A percentile compares a stretch with the other conserved stretches of the same genome.
Evolutionary conservation across 371 early-diverging fungal species (phyloP).

Genomic region (Apophysomyces variabilis): DNA sequence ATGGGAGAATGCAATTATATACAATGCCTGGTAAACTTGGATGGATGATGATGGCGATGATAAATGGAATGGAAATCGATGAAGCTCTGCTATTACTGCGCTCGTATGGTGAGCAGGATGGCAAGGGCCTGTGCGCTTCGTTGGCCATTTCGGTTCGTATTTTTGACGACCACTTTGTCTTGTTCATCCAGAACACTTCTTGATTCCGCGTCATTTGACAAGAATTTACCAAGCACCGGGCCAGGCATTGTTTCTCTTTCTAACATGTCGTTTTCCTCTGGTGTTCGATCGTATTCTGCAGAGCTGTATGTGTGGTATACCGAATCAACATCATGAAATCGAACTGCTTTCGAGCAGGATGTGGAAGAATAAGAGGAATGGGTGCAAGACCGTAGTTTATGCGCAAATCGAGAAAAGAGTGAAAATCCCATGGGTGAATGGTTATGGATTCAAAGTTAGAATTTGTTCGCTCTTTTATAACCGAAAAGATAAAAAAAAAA

Average conservation of each 20-base stretch:
- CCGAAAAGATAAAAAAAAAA: background rate
- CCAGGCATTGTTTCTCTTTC: background rate
- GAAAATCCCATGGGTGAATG: background rate
- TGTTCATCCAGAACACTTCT: background rate
- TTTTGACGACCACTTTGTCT: conserved; percentile 5
- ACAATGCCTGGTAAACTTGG: background rate
- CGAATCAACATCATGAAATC: conserved; percentile 1
- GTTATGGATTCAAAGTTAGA: background rate
- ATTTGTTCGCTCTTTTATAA: background rate
- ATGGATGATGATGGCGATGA: too few relatives aligned
- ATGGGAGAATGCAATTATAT: conserved; percentile 1
- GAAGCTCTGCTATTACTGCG: background rate
- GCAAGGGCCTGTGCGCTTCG: conserved; percentile 7
- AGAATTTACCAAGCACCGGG: background rate
- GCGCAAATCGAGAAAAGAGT: conserved; percentile 8
- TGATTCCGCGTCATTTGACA: background rate
- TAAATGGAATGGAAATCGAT: background rate
- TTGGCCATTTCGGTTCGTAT: background rate
- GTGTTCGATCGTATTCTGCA: conserved; percentile 4
- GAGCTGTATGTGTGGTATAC: conserved; percentile 2
- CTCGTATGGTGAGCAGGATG: conserved; percentile 3
- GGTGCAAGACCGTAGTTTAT: background rate
- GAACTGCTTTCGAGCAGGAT: background rate
- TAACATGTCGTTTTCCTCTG: background rate
- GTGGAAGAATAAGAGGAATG: background rate